phyloP scores from a whole-genome alignment of 1,284 basidiomycete species.

The Austroboletus niveus region DNA sequence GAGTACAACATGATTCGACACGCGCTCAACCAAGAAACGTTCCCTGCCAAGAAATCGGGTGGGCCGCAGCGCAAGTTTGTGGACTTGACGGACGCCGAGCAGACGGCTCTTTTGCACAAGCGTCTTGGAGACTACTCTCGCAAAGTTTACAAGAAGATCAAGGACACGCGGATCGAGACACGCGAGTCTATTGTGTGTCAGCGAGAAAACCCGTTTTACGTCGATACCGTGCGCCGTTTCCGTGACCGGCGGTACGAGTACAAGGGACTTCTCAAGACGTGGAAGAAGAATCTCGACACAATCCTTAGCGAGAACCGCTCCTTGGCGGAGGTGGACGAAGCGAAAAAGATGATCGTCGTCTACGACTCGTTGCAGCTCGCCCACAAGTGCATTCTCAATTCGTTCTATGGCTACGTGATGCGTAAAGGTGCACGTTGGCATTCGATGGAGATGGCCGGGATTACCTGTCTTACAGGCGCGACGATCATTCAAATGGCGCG shows the following conservation, averaged over 20 bases:
- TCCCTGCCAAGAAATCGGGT: conserved; percentile 80
- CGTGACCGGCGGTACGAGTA: conserved; percentile 98
- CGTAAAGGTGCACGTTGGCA: conserved; percentile 99
- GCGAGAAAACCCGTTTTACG: conserved; percentile 98
- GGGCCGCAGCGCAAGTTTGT: conserved; percentile 78
- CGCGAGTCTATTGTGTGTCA: conserved; percentile 98
- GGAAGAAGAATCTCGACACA: conserved; percentile 97
- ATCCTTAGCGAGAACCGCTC: conserved; percentile 65
- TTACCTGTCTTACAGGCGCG: conserved; percentile 98
- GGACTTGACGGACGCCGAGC: conserved; percentile 86
- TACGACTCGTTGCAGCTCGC: conserved; percentile 99
- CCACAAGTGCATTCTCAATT: conserved; percentile 99
- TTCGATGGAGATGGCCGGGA: conserved; percentile 99
- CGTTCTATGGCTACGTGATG: conserved; percentile 99
- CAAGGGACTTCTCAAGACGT: conserved; percentile 98
- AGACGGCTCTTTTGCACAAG: conserved; percentile 92
- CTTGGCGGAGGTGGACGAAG: conserved; percentile 90
- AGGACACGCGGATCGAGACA: conserved; percentile 95
- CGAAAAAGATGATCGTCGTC: conserved; percentile 99
- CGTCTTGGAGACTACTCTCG: conserved; percentile 97
- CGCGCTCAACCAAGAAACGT: conserved; percentile 91
- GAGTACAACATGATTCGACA: conserved; percentile 99
- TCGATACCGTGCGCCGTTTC: conserved; percentile 97
- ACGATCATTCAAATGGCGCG: conserved; percentile 99
- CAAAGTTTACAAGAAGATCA: conserved; percentile 99